Conservation (phyloP, 1,139 yeast genomes). For the Pichia sp. region DNA sequence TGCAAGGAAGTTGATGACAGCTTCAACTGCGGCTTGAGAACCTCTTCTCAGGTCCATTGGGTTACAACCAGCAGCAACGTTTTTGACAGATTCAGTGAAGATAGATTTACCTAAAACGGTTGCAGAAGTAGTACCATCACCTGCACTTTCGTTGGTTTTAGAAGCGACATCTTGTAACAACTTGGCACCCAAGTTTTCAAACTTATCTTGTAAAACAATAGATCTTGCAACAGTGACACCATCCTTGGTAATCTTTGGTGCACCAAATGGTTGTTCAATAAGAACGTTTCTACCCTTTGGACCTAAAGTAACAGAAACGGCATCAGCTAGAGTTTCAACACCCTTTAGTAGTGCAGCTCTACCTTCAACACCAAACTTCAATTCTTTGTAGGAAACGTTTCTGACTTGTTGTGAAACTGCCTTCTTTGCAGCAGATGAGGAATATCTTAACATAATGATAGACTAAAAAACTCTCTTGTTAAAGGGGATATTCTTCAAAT, state of each 20-base stretch:
- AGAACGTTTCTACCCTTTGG: constrained; percentile 98
- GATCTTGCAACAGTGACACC: constrained; percentile 98
- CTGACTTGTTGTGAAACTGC: constrained; percentile 33
- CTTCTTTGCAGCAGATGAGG: background rate
- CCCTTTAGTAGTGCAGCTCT: constrained; percentile 95
- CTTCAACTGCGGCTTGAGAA: constrained; percentile 97
- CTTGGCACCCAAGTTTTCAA: constrained; percentile 96
- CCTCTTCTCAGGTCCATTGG: constrained; percentile 99
- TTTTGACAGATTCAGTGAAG: constrained; percentile 94
- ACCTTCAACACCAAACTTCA: constrained; percentile 97
- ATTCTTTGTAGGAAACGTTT: constrained; percentile 80
- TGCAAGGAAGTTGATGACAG: constrained; percentile 84
- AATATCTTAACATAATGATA: background rate
- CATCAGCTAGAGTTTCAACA: constrained; percentile 94
- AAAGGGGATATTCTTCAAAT: no score
- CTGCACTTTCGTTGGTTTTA: constrained; percentile 96
- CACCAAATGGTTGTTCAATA: constrained; percentile 94
- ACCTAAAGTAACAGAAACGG: constrained; percentile 94
- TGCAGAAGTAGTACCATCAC: constrained; percentile 99
- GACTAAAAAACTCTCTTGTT: no score
- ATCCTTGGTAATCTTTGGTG: constrained; percentile 98
- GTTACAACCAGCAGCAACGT: constrained; percentile 99
- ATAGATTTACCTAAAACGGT: constrained; percentile 96
- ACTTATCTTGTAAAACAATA: constrained; percentile 80
- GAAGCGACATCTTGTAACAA: constrained; percentile 96